A percentile compares a stretch with the other conserved stretches of the same genome.
These are phyloP conservation scores for Penicillium sp. DNA, from an alignment of 2,329 filamentous ascomycete species.

Conservation along the genomic window DNA sequence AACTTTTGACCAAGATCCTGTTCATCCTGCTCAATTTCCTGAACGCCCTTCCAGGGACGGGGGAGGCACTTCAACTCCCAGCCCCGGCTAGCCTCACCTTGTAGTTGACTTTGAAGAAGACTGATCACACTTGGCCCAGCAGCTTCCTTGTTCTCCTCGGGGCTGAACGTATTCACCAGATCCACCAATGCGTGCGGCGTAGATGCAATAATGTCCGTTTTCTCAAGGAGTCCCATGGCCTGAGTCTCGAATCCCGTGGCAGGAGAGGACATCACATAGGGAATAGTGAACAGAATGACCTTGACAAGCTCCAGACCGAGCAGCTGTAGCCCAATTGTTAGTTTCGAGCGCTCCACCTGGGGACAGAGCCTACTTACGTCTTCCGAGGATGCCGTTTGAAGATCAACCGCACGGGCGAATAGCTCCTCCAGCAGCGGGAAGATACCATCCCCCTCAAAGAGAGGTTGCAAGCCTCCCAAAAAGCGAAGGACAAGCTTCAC, in stretches of 20 bases:
- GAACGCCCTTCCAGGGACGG: conserved; percentile 51
- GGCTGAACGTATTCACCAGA: conserved; percentile 80
- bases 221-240: conserved; percentile 79
- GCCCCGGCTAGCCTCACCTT: conserved; percentile 68
- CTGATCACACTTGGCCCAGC: conserved; percentile 72
- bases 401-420: conserved; percentile 86
- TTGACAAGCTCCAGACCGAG: conserved; percentile 85
- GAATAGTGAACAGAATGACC: conserved; percentile 91
- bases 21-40: conserved; percentile 45
- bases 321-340: conserved; percentile 43
- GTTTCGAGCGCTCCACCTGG: not conserved
- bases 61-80: conserved; percentile 73
- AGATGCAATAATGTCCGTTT: conserved; percentile 91
- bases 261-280: conserved; percentile 78
- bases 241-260: conserved; percentile 70
- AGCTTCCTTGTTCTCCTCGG: conserved; percentile 61
- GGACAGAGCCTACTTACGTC: conserved; percentile 63
- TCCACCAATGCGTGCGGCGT: conserved; percentile 83
- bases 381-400: conserved; percentile 90
- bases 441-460: conserved; percentile 80
- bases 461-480: conserved; percentile 78
- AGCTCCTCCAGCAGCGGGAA: conserved; percentile 84
- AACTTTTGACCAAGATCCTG: conserved; percentile 47
- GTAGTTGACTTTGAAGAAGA: conserved; percentile 82
- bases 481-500: conserved; percentile 91